A percentile compares a stretch with the other conserved stretches of the same genome.
Evolutionary conservation across 768 basidiomycete species (phyloP).

Genomic region (Pleurotus salmoneostramineus): DNA sequence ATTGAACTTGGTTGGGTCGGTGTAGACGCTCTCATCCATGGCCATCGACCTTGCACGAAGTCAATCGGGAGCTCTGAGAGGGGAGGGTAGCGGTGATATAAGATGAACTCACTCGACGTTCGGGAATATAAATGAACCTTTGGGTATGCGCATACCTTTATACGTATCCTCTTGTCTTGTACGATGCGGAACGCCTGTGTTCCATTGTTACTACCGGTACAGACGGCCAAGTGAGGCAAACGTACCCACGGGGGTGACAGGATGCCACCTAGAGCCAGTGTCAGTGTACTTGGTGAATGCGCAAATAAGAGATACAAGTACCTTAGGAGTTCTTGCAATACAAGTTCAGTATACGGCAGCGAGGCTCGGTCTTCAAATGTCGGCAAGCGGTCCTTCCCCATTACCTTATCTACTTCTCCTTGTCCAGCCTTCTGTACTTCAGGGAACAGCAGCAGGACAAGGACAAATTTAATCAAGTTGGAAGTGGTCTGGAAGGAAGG

Average conservation of each 20-base stretch:
- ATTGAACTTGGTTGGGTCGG: slow-evolving; percentile 26
- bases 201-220: not conserved
- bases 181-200: not conserved
- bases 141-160: not conserved
- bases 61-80: not conserved
- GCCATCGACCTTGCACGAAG: slow-evolving; percentile 14
- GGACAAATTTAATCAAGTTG: not conserved
- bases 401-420: not conserved
- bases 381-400: not conserved
- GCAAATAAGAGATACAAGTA: not conserved
- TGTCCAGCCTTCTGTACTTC: not conserved
- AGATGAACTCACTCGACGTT: not conserved
- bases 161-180: not conserved
- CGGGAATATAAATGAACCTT: not conserved
- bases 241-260: not conserved
- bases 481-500: not conserved
- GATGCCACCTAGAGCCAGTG: not conserved
- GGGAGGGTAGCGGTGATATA: not conserved
- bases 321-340: not conserved
- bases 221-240: not conserved
- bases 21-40: slow-evolving; percentile 25
- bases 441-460: not conserved
- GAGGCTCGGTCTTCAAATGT: not conserved
- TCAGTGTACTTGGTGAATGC: not conserved
- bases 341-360: not conserved